Percentiles rank a stretch among this genome's conserved stretches.
Evolutionary conservation across 1,284 basidiomycete genomes (phyloP).

Genomic region (Singerocomus inundabilis): DNA sequence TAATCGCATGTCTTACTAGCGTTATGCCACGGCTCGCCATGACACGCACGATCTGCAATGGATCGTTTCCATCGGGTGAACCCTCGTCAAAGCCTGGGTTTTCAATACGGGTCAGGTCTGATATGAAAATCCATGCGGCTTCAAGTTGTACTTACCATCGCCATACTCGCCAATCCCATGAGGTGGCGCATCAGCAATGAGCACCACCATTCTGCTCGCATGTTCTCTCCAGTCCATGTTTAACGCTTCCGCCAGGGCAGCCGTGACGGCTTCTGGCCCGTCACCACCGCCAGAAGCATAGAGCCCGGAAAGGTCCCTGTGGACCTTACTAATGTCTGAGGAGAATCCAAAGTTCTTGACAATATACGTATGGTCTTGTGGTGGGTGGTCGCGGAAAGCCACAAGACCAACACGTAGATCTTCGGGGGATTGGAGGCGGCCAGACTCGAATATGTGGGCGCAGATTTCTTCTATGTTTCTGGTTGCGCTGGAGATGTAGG

Average conservation of each 20-base stretch:
- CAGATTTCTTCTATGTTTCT: slow-evolving; percentile 98
- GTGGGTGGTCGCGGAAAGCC: slow-evolving; percentile 91
- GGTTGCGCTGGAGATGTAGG: slow-evolving; percentile 87
- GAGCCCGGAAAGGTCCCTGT: slow-evolving; percentile 78
- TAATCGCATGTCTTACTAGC: slow-evolving; percentile 48
- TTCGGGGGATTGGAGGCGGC: slow-evolving; percentile 81
- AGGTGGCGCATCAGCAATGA: slow-evolving; percentile 97
- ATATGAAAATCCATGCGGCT: neutral
- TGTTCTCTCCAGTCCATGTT: slow-evolving; percentile 88
- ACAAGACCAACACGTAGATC: slow-evolving; percentile 91
- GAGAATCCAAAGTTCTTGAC: slow-evolving; percentile 95
- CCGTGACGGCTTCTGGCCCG: slow-evolving; percentile 97
- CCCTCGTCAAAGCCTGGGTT: slow-evolving; percentile 81
- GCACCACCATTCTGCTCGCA: slow-evolving; percentile 93
- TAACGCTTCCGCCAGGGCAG: slow-evolving; percentile 84
- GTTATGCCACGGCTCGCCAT: slow-evolving; percentile 94
- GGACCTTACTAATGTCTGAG: slow-evolving; percentile 85
- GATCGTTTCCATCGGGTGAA: slow-evolving; percentile 92
- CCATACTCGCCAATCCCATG: slow-evolving; percentile 94
- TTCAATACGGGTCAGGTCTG: slow-evolving; percentile 13
- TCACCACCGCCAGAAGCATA: slow-evolving; percentile 97
- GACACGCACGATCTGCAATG: slow-evolving; percentile 78
- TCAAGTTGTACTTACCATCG: slow-evolving; percentile 59
- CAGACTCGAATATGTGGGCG: slow-evolving; percentile 93
- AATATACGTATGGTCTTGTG: slow-evolving; percentile 93